Evolutionary conservation across 2,329 filamentous ascomycete genomes (phyloP).

Genomic region (Pleochaeta shiraiana): DNA sequence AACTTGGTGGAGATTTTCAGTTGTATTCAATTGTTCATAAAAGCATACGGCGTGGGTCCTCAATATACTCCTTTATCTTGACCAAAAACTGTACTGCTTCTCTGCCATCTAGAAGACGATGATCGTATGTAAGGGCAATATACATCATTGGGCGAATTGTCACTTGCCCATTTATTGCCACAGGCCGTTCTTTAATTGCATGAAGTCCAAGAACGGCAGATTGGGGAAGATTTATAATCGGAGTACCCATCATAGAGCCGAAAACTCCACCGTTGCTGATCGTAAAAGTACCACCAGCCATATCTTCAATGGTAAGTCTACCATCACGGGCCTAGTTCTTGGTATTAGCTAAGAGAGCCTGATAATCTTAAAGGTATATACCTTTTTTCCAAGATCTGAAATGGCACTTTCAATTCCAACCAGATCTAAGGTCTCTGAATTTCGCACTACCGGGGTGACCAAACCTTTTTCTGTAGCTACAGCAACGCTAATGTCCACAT

Average conservation of each 20-base stretch:
- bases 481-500: slow-evolving; percentile 92
- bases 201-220: slow-evolving; percentile 83
- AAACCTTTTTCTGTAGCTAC: slow-evolving; percentile 96
- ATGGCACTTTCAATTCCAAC: slow-evolving; percentile 79
- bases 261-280: slow-evolving; percentile 97
- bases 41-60: slow-evolving; percentile 86
- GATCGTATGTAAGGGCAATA: slow-evolving; percentile 90
- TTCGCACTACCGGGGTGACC: slow-evolving; percentile 89
- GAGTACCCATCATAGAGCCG: slow-evolving; percentile 90
- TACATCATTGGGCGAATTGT: slow-evolving; percentile 99
- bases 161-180: slow-evolving; percentile 80
- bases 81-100: slow-evolving; percentile 94
- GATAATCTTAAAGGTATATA: slow-evolving; percentile 19
- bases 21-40: too few species aligned
- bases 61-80: slow-evolving; percentile 94
- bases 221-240: slow-evolving; percentile 95
- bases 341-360: neutral
- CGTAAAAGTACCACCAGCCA: slow-evolving; percentile 96
- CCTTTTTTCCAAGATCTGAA: slow-evolving; percentile 90
- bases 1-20: too few species aligned
- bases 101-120: slow-evolving; percentile 81
- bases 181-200: slow-evolving; percentile 85
- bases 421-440: slow-evolving; percentile 74
- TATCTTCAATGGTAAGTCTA: slow-evolving; percentile 97
- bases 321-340: slow-evolving; percentile 59